A percentile compares a stretch with the other conserved stretches of the same genome.
Conservation (phyloP, 371 early-diverging fungal genomes). For the Mortierella sp. region DNA sequence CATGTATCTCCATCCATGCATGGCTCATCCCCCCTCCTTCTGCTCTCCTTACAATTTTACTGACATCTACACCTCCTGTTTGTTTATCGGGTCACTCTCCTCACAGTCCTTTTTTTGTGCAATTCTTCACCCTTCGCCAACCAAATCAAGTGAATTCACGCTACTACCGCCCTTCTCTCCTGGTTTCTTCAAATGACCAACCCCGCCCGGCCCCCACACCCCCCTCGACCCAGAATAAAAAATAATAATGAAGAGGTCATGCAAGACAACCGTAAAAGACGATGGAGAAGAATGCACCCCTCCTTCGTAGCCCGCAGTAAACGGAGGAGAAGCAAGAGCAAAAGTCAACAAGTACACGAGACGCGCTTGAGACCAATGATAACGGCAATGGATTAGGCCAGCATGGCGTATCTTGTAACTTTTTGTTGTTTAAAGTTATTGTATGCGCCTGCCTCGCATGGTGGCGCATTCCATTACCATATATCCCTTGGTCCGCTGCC, state of each 20-base stretch:
- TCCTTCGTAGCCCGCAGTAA: neutral
- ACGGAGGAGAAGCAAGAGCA: neutral
- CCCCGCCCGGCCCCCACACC: neutral
- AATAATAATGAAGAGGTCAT: neutral
- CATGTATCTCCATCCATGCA: no score
- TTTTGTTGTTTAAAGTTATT: no score
- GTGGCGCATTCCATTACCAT: neutral
- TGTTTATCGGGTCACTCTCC: neutral
- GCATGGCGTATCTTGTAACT: neutral
- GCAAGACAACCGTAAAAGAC: neutral
- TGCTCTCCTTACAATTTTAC: neutral
- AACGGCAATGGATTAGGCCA: no score
- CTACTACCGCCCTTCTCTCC: neutral
- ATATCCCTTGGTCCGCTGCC: no score
- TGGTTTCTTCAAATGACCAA: no score
- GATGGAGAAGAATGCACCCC: neutral
- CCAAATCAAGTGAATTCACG: no score
- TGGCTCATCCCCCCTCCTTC: neutral
- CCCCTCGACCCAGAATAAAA: constrained; percentile 13
- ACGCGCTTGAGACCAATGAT: neutral
- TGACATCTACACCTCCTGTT: neutral
- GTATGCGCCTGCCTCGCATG: neutral
- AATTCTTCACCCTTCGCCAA: no score
- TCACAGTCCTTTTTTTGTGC: neutral
- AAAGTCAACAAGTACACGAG: neutral